Evolutionary conservation across 768 basidiomycete species (phyloP).

Genomic region (Lactifluus subvellereus): DNA sequence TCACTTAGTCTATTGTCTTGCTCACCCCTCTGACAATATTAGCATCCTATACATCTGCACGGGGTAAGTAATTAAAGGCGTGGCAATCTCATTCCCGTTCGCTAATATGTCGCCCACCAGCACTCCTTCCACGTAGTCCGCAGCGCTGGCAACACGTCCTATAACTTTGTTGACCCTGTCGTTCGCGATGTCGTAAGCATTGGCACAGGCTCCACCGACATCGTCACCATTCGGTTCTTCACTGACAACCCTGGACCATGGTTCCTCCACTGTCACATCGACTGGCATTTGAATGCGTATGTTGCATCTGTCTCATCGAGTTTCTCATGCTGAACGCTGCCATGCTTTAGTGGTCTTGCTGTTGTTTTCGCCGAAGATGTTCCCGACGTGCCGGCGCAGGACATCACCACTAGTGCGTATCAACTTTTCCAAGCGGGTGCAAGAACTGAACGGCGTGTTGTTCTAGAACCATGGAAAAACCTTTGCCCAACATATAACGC

Average conservation of each 20-base stretch:
- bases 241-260: slow-evolving; percentile 32
- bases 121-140: slow-evolving; percentile 25
- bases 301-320: neutral
- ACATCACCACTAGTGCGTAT: slow-evolving; percentile 4
- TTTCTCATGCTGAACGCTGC: neutral
- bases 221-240: slow-evolving; percentile 28
- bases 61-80: slow-evolving; percentile 3
- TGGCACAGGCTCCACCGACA: slow-evolving; percentile 11
- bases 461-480: slow-evolving; percentile 10
- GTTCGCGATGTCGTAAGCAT: slow-evolving; percentile 40
- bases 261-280: slow-evolving; percentile 33
- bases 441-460: neutral
- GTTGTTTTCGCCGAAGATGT: slow-evolving; percentile 22
- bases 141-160: slow-evolving; percentile 17
- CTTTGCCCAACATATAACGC: slow-evolving; percentile 18
- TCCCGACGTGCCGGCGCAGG: slow-evolving; percentile 2
- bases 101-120: slow-evolving; percentile 1
- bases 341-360: slow-evolving; percentile 17
- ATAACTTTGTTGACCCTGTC: slow-evolving; percentile 36
- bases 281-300: slow-evolving; percentile 29
- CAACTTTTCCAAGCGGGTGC: neutral
- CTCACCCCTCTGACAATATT: neutral
- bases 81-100: neutral
- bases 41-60: slow-evolving; percentile 21
- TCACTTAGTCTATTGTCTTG: neutral